Percentiles rank a stretch among this genome's conserved stretches.
phyloP scores from a whole-genome alignment of 768 basidiomycete species.

The Amanita molliuscula region DNA sequence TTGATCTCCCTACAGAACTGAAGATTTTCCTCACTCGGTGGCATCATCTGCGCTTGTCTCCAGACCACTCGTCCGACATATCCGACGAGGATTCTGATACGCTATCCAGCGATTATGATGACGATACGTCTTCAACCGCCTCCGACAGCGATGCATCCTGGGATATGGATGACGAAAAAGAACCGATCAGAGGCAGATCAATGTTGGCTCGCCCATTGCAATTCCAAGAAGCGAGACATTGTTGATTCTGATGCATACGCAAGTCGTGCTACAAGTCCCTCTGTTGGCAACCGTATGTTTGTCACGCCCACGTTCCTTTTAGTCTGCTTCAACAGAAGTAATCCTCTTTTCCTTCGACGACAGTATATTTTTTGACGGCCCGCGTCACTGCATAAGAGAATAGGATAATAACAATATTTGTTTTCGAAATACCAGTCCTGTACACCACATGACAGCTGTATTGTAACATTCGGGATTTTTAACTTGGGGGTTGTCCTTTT shows the following conservation, averaged over 20 bases:
- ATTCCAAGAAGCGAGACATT: not conserved
- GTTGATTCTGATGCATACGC: not conserved
- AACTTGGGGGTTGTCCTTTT: not conserved
- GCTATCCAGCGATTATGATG: slow-evolving; percentile 22
- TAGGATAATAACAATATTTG: not conserved
- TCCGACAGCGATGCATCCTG: slow-evolving; percentile 28
- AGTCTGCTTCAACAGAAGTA: not conserved
- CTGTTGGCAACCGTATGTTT: not conserved
- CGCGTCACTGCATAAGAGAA: not conserved
- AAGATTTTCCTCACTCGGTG: slow-evolving; percentile 69
- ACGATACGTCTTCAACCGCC: slow-evolving; percentile 23
- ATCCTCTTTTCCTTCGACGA: not conserved
- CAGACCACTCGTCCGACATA: not conserved
- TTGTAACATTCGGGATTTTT: not conserved
- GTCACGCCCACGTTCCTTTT: not conserved
- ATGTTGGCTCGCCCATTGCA: slow-evolving; percentile 27
- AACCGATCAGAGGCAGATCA: slow-evolving; percentile 28
- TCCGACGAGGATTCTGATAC: slow-evolving; percentile 12
- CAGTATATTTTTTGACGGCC: not conserved
- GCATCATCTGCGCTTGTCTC: slow-evolving; percentile 55
- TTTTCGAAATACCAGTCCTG: not conserved
- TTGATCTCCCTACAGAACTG: slow-evolving; percentile 65
- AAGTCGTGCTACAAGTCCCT: not conserved
- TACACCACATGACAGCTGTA: not conserved
- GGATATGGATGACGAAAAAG: slow-evolving; percentile 25